phyloP scores from a whole-genome alignment of 2,329 filamentous ascomycete genomes.

The Pyrenochaeta sp. region DNA sequence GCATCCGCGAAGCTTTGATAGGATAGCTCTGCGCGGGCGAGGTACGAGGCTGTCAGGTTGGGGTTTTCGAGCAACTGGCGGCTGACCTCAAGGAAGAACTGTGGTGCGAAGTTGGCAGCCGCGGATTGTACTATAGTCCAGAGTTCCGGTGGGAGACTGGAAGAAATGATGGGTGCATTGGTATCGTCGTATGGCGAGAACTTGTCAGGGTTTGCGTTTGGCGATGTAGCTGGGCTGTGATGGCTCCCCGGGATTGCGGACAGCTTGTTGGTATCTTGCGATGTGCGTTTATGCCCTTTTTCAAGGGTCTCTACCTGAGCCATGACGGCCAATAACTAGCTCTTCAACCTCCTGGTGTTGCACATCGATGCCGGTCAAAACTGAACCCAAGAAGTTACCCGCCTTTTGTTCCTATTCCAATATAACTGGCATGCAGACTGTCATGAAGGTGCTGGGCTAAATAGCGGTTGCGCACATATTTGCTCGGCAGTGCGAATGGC shows the following conservation, averaged over 20 bases:
- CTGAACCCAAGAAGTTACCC: too few relatives aligned
- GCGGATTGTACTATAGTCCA: slow-evolving; percentile 50
- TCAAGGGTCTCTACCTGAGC: background rate
- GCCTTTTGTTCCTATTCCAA: too few relatives aligned
- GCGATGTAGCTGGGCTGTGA: background rate
- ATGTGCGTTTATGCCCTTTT: background rate
- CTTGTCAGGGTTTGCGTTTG: slow-evolving; percentile 20
- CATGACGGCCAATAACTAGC: background rate
- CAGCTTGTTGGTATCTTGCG: background rate
- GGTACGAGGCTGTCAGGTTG: slow-evolving; percentile 79
- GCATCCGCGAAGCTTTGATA: slow-evolving; percentile 59
- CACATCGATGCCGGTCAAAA: background rate
- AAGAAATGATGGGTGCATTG: slow-evolving; percentile 28
- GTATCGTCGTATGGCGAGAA: slow-evolving; percentile 47
- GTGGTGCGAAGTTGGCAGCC: slow-evolving; percentile 69
- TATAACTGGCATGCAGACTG: too few relatives aligned
- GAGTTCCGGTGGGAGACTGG: slow-evolving; percentile 42
- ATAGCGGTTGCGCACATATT: background rate
- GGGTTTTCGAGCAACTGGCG: slow-evolving; percentile 79
- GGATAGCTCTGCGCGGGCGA: slow-evolving; percentile 80
- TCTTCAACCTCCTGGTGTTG: background rate
- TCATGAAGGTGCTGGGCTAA: too few relatives aligned
- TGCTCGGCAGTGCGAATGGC: background rate
- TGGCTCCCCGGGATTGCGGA: background rate
- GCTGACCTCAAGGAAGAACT: slow-evolving; percentile 73